These are phyloP conservation scores for Delonix regia DNA, from an alignment of 306 rosid species.

Conservation along the genomic window DNA sequence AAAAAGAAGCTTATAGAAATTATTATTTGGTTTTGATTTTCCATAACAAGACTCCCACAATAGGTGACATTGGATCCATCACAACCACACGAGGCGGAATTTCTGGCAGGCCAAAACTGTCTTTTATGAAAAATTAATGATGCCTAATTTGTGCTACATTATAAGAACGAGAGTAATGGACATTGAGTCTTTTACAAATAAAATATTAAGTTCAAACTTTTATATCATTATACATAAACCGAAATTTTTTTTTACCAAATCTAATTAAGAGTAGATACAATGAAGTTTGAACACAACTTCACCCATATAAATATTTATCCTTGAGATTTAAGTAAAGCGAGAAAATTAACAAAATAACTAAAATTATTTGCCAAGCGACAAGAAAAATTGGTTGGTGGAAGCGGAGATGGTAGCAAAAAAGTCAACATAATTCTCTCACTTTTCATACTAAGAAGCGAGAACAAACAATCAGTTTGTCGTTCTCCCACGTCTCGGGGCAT, in stretches of 20 bases:
- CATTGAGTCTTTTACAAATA: background rate
- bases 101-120: background rate
- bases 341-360: too few relatives aligned
- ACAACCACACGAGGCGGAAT: background rate
- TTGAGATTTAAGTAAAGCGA: too few relatives aligned
- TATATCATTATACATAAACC: too few relatives aligned
- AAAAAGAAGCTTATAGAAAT: background rate
- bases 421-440: slow-evolving; percentile 5
- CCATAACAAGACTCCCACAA: slow-evolving; percentile 11
- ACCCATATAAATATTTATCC: too few relatives aligned
- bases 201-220: too few relatives aligned
- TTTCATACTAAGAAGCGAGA: background rate
- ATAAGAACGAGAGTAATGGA: background rate
- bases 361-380: too few relatives aligned
- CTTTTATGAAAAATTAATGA: background rate
- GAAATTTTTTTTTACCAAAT: too few relatives aligned
- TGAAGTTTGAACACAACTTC: too few relatives aligned
- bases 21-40: background rate
- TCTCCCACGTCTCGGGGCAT: background rate
- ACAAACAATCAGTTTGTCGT: background rate
- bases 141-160: background rate
- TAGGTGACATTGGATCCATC: slow-evolving; percentile 25
- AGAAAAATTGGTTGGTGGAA: background rate
- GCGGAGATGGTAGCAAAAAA: background rate
- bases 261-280: too few relatives aligned